Evolutionary conservation across 1,139 yeast species (phyloP), one percentile per base, ranked within the genome.

Genomic region (Candida buenavistaensis): DNA sequence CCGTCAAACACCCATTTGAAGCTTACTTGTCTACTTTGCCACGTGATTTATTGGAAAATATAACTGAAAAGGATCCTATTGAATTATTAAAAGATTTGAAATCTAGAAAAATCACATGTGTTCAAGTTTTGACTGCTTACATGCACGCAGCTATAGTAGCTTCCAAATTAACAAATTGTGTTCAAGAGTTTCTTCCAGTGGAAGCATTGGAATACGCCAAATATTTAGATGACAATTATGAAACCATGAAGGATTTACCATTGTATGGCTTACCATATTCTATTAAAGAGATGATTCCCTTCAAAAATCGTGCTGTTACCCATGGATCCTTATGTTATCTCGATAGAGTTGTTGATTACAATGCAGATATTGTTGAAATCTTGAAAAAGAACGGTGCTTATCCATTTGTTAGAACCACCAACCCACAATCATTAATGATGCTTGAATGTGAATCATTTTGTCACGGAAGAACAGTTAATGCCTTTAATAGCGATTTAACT

Each of bases 381-480:
- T 38, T 52, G 35, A 33, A 20, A 16, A 41, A 37, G 15, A 39
- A 36, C 23, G 62, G 58, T 5, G 58, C 55, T 3, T 48, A 52
- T 23, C 45, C 48, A 9, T 51, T 45, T 35, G 48, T 64, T 23
- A 60, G 81, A 53, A 76, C 82, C 3, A 68, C 74, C 28, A 66
- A 74, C 43, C 83, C 83, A 8, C 81, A 76, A 54, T 56, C 75
- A 8, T 55, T 78, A 44, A 78, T 78, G 82, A 78, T 72, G 45
- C 54, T 73, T 32, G 80, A 74, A 42, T 68, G 76, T 19, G 59
- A 65, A 42, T 73, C 73, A 51, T 70, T 68, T 52, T 61, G 71
- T 44, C 62, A 58, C 27, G 82, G 81, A 3, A 60, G 77, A 43
- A 69, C 80, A 10, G 63, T 73, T 42, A 79, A 78, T 51, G 76